A percentile compares a stretch with the other conserved stretches of the same genome.
Conservation (phyloP, 2,329 filamentous ascomycete species). For the Diatrype stigma region DNA sequence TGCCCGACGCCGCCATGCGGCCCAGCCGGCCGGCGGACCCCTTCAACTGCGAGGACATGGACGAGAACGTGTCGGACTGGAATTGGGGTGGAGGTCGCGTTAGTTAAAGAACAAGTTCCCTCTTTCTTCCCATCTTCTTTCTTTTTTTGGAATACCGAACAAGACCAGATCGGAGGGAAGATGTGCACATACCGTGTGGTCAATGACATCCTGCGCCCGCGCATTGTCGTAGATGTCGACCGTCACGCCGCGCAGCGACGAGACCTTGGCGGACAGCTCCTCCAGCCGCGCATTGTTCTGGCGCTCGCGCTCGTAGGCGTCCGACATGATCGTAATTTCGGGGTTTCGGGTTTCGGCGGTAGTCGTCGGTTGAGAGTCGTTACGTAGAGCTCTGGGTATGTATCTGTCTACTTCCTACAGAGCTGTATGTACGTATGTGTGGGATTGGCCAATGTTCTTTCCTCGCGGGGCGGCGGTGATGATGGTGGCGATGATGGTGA, state of each 20-base stretch:
- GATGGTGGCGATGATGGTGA: no score
- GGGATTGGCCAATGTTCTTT: no score
- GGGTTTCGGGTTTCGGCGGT: no score
- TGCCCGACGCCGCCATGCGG: constrained; percentile 86
- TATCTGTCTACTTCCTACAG: background rate
- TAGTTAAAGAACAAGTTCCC: background rate
- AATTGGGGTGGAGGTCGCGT: background rate
- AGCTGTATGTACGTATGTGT: background rate
- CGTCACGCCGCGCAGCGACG: constrained; percentile 86
- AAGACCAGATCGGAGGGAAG: no score
- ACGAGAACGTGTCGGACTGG: constrained; percentile 85
- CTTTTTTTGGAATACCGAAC: no score
- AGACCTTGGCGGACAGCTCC: constrained; percentile 86
- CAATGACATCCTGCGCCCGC: constrained; percentile 79
- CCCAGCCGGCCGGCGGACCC: constrained; percentile 78
- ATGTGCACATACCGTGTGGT: constrained; percentile 77
- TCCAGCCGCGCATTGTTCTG: constrained; percentile 96
- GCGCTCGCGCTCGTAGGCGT: constrained; percentile 73
- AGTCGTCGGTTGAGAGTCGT: no score
- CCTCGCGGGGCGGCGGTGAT: no score
- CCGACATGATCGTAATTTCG: no score
- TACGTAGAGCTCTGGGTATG: no score
- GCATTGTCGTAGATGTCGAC: constrained; percentile 98
- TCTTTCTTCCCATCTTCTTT: constrained; percentile 4
- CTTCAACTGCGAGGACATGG: constrained; percentile 76